Conservation (phyloP, 2,329 filamentous ascomycete species). For the Cytospora leucostoma region DNA sequence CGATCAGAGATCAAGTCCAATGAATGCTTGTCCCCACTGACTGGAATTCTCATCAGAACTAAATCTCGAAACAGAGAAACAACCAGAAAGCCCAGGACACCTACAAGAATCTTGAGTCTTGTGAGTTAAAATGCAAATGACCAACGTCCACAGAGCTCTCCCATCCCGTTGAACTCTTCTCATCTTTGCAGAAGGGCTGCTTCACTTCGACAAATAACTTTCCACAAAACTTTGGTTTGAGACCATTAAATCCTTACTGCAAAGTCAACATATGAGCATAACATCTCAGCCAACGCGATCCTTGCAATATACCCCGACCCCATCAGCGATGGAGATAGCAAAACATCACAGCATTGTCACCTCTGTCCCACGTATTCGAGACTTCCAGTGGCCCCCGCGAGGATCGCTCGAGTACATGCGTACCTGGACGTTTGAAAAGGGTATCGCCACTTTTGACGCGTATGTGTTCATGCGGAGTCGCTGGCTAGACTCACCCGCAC, state of each 20-base stretch:
- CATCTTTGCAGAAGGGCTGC: slow-evolving; percentile 1
- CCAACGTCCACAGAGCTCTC: neutral
- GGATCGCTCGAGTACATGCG: slow-evolving; percentile 3
- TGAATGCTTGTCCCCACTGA: neutral
- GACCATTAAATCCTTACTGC: neutral
- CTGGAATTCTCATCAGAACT: neutral
- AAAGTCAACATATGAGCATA: neutral
- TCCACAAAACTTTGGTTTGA: neutral
- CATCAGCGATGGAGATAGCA: neutral
- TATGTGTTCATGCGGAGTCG: slow-evolving; percentile 3
- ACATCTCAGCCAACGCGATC: neutral
- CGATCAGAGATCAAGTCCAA: neutral
- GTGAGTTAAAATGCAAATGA: neutral
- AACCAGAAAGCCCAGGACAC: rapidly evolving
- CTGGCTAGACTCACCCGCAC: slow-evolving; percentile 1
- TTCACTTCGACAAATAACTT: neutral
- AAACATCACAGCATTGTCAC: neutral
- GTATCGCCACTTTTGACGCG: slow-evolving; percentile 10
- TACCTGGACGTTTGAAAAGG: slow-evolving; percentile 15
- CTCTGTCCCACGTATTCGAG: neutral
- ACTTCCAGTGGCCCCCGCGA: slow-evolving; percentile 3
- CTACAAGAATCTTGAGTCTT: neutral
- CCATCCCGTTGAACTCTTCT: neutral
- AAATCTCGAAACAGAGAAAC: neutral
- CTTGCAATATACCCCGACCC: neutral